Percentiles rank a stretch among this genome's conserved stretches.
Evolutionary conservation across 164 flowering plant genomes (phyloP).

Genomic region (Magnolia changhungtana): DNA sequence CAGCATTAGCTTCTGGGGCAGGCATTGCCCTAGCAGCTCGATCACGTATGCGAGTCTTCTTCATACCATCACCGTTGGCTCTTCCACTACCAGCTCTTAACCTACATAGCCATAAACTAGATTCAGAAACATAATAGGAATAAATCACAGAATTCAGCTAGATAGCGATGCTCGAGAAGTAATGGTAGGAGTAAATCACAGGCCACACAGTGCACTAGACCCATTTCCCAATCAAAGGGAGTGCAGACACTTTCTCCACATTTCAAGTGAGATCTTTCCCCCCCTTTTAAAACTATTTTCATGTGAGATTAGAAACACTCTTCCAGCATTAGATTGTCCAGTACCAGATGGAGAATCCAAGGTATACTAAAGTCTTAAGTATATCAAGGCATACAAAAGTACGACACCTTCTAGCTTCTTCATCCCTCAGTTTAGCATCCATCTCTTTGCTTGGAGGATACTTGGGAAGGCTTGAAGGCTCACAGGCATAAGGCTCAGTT

Average conservation of each 20-base stretch:
- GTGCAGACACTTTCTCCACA: too few relatives aligned
- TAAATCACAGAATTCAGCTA: neutral
- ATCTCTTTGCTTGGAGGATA: constrained; percentile 97
- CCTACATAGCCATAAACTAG: constrained; percentile 27
- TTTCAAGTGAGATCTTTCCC: neutral
- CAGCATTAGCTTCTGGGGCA: constrained; percentile 90
- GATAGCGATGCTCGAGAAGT: neutral
- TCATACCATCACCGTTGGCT: constrained; percentile 60
- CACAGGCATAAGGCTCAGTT: constrained; percentile 84
- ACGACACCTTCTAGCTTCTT: constrained; percentile 81
- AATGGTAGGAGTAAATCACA: neutral
- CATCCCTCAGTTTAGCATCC: constrained; percentile 92
- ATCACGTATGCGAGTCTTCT: constrained; percentile 65
- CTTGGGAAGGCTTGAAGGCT: constrained; percentile 90
- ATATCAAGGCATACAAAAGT: neutral
- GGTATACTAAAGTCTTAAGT: neutral
- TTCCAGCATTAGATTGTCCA: neutral
- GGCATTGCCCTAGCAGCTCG: constrained; percentile 60
- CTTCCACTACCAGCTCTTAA: constrained; percentile 66
- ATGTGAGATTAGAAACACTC: neutral
- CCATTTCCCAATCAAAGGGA: neutral
- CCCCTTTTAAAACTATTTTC: neutral
- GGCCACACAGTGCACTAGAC: neutral
- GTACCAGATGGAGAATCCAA: neutral
- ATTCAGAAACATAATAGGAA: neutral